Conservation (phyloP, 495 filamentous ascomycete genomes). For the Echria macrotheca region DNA sequence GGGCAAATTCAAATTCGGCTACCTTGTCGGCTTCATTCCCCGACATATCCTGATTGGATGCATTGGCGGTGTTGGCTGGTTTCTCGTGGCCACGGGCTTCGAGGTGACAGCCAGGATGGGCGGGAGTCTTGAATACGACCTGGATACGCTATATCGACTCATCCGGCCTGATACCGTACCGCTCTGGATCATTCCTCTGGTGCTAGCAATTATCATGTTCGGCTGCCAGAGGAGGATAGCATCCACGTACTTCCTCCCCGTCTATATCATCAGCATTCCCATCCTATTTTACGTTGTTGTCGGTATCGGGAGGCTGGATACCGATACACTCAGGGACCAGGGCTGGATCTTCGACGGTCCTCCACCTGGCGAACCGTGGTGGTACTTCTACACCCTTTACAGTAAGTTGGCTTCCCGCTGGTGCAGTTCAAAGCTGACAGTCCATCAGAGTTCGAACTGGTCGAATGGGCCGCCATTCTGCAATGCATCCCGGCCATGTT, state of each 20-base stretch:
- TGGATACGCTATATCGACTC: constrained; percentile 68
- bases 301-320: constrained; percentile 55
- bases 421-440: neutral
- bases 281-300: constrained; percentile 75
- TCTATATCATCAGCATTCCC: constrained; percentile 80
- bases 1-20: constrained; percentile 77
- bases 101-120: constrained; percentile 90
- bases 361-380: constrained; percentile 81
- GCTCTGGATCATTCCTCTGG: constrained; percentile 78
- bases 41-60: constrained; percentile 94
- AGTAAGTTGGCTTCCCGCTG: constrained; percentile 45
- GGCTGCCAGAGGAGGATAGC: constrained; percentile 66
- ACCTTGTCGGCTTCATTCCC: constrained; percentile 92
- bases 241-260: constrained; percentile 74
- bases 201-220: constrained; percentile 70
- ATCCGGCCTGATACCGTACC: constrained; percentile 63
- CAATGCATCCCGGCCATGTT: constrained; percentile 91
- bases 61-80: constrained; percentile 97
- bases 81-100: constrained; percentile 82
- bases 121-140: constrained; percentile 73
- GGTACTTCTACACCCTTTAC: constrained; percentile 93
- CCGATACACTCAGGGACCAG: constrained; percentile 54
- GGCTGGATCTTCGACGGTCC: constrained; percentile 93
- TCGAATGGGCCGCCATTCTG: constrained; percentile 70
- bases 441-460: constrained; percentile 16